phyloP scores from a whole-genome alignment of 768 basidiomycete genomes.

The Naganishia onofrii region DNA sequence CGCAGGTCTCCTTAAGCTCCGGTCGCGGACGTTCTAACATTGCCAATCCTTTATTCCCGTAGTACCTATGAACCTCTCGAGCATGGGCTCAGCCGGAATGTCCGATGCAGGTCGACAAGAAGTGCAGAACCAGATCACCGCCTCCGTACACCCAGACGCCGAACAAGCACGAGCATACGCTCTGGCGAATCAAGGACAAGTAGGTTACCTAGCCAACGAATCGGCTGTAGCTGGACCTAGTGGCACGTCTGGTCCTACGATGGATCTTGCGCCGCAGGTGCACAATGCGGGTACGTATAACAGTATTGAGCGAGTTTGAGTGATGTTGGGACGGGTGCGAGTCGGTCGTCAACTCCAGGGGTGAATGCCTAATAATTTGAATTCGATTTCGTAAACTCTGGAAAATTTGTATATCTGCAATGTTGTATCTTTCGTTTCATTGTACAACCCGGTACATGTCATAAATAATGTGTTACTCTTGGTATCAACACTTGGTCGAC shows the following conservation, averaged over 20 bases:
- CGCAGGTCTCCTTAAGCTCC: neutral
- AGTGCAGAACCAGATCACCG: slow-evolving; percentile 21
- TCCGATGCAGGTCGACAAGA: slow-evolving; percentile 18
- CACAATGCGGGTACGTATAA: slow-evolving; percentile 20
- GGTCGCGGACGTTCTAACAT: slow-evolving; percentile 2
- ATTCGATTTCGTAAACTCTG: too few relatives aligned
- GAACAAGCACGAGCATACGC: slow-evolving; percentile 21
- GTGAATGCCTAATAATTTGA: neutral
- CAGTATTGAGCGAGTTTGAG: slow-evolving; percentile 6
- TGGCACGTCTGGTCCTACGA: slow-evolving; percentile 5
- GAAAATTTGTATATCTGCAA: neutral
- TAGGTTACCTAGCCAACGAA: neutral
- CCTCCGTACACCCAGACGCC: slow-evolving; percentile 12
- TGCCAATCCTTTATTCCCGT: neutral
- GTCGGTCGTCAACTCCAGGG: neutral
- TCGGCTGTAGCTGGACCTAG: neutral
- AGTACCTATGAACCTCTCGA: slow-evolving; percentile 14
- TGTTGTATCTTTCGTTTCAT: neutral
- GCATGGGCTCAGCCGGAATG: slow-evolving; percentile 8
- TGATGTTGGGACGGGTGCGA: neutral
- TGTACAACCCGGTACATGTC: too few relatives aligned
- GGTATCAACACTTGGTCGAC: too few relatives aligned
- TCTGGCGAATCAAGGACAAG: slow-evolving; percentile 12
- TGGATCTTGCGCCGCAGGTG: slow-evolving; percentile 18
- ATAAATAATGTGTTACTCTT: too few relatives aligned